These are phyloP conservation scores for Breynia disticha DNA, from an alignment of 441 rosid genomes.

Conservation along the genomic window DNA sequence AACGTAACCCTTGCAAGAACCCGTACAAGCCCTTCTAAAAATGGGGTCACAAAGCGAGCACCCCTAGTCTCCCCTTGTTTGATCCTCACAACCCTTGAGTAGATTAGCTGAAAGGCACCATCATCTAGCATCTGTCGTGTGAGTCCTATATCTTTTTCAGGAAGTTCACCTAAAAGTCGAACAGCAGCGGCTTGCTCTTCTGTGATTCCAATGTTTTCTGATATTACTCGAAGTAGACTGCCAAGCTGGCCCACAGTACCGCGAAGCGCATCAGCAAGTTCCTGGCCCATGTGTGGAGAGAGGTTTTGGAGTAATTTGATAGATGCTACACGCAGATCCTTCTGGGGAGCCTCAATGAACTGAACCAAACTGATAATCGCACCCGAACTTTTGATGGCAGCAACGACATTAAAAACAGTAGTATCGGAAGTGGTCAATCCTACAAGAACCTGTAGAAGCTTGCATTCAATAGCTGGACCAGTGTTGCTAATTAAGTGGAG, in stretches of 20 bases:
- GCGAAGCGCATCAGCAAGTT: constrained; percentile 66
- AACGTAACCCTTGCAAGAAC: constrained; percentile 81
- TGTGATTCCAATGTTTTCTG: constrained; percentile 60
- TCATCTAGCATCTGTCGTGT: constrained; percentile 72
- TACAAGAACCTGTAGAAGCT: constrained; percentile 90
- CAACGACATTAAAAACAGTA: constrained; percentile 58
- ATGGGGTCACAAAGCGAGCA: constrained; percentile 62
- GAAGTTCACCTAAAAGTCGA: constrained; percentile 84
- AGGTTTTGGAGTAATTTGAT: constrained; percentile 83
- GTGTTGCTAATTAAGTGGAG: constrained; percentile 90
- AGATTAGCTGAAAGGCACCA: constrained; percentile 54
- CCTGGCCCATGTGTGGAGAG: constrained; percentile 78
- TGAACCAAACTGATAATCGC: constrained; percentile 92
- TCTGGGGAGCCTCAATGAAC: constrained; percentile 80
- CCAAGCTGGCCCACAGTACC: constrained; percentile 82
- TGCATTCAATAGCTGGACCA: constrained; percentile 92
- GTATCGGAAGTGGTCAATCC: constrained; percentile 60
- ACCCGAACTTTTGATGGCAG: constrained; percentile 84
- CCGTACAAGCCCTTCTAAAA: constrained; percentile 74
- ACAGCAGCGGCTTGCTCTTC: constrained; percentile 95
- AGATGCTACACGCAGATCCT: constrained; percentile 73
- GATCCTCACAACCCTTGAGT: constrained; percentile 45
- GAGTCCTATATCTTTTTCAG: constrained; percentile 80
- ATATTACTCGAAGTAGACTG: constrained; percentile 55
- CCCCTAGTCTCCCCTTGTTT: constrained; percentile 76